Base-by-base conservation (phyloP, 2,329 filamentous ascomycete genomes). In the Aspergillus fumigatiaffinis region DNA sequence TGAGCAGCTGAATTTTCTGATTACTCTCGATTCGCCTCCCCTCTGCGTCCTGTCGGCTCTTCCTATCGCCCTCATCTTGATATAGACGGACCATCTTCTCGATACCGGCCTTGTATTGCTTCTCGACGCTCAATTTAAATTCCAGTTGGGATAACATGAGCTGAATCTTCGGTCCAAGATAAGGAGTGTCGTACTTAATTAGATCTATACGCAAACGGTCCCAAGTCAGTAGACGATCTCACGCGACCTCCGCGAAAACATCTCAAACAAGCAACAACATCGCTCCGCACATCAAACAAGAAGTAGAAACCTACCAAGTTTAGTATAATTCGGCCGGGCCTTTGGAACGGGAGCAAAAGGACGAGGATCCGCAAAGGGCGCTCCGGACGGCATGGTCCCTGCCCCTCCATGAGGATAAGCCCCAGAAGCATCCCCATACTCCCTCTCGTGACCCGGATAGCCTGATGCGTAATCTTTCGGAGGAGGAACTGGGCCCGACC, bases 81-180 rank as follows among this genome's bases (percentile, higher is more conserved):
- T 99, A 99, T 38, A 99, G 82, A 73, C 94, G 91, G 50, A 97
- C 91, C 94, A 99, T 97, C 80, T 99, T 99, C 77, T 99, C 94
- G 66, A 99, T 94, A 60, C 94, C 94, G 71, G 96, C 95, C 64
- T 97, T 92, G 77, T 99, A 99, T 77, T 99, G 94, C 73, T 97
- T 96, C 75, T 99, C 94, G 28, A 99, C 94, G 65, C 94, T 96
- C 60, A 99, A 84, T 79, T 99, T 99, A 81, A 99, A 99, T 76
- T 97, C 92, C 62, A 99, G 88, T 76, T 99, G 94, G 50, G 94
- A 96, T 70, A 99, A 81, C 94, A 99, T 99, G 70, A 97, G 89
- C 79, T 99, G 94, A 70, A 99, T 99, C 66, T 95, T 92, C 59
- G 94, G 93, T 35, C 94, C 94, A 61, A 99, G 87, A 73, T 97